Evolutionary conservation across 1,139 yeast genomes (phyloP), one percentile per base, ranked within the genome.

Genomic region (Geotrichum cucujoidarum): DNA sequence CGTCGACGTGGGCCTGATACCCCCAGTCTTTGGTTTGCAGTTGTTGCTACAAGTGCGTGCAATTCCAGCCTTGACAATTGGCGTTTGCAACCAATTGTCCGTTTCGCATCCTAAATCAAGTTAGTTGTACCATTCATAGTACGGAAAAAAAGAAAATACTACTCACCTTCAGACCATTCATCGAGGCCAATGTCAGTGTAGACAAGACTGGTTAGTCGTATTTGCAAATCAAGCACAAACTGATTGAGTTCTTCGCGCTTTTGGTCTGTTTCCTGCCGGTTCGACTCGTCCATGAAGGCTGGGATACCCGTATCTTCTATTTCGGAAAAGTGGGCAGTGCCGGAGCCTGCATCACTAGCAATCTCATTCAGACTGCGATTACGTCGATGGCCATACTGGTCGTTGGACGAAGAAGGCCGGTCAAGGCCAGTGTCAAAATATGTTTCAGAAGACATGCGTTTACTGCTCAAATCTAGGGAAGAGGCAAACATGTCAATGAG

Each of bases 181-280:
- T 57, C 54, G 27, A 53, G 40, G 4, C 66, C 66, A 46, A 63
- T 48, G 47, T 63, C 67, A 1, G 64, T 57, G 43, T 57, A 60
- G 22, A 63, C 56, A 43, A 63, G 50, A 34, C 65, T 60, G 1
- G 58, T 59, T 25, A 63, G 48, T 20, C 55, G 52, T 64, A 61
- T 63, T 45, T 61, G 66, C 37, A 62, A 40, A 18, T 57, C 60
- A 13, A 60, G 42, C 24, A 62, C 48, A 30, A 54, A 48, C 18
- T 55, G 53, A 29, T 61, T 63, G 24, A 61, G 50, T 40, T 51
- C 53, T 18, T 51, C 51, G n/a, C 57, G 48, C 41, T 53, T 57
- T 34, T 47, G 34, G 21, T 43, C 43, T 24, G 21, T 29, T 16
- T 43, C 44, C 24, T 40, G 33, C 7, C 40, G 24, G 24, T 46